Evolutionary conservation across 345 rosid genomes (phyloP).

Genomic region (Arabis hirsuta): DNA sequence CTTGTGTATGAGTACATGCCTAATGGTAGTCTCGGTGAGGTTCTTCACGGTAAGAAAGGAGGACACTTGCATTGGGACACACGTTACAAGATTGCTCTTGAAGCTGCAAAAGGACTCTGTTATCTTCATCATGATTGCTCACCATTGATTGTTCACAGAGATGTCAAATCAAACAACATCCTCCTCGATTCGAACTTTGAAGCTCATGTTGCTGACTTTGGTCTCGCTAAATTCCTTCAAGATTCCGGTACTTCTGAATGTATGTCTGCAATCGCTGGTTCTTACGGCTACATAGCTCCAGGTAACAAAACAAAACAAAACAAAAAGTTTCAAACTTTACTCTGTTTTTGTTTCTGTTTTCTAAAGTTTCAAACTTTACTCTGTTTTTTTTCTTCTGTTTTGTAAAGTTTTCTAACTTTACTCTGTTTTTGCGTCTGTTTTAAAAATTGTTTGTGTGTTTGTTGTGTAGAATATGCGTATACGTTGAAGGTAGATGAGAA

Average conservation of each 20-base stretch:
- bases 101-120: conserved; percentile 89
- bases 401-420: conserved; percentile 1
- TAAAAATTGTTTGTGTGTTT: background rate
- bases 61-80: conserved; percentile 92
- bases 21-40: conserved; percentile 89
- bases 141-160: conserved; percentile 83
- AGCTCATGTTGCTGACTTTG: conserved; percentile 96
- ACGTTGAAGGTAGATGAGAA: conserved; percentile 97
- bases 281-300: conserved; percentile 95
- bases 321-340: conserved; percentile 2
- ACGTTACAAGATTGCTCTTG: conserved; percentile 80
- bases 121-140: conserved; percentile 93
- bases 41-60: conserved; percentile 89
- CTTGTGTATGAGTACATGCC: conserved; percentile 91
- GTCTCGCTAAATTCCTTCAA: conserved; percentile 90
- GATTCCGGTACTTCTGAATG: conserved; percentile 93
- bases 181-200: conserved; percentile 80
- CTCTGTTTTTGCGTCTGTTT: conserved; percentile 18
- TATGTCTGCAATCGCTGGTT: conserved; percentile 97
- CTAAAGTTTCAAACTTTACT: background rate
- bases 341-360: conserved; percentile 18
- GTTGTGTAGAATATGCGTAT: conserved; percentile 86
- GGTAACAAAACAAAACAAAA: conserved; percentile 47
- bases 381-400: too few relatives aligned
- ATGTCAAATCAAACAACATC: conserved; percentile 87